Base-by-base conservation (phyloP, 2,329 filamentous ascomycete species). In the Sporothrix euskadiensis region DNA sequence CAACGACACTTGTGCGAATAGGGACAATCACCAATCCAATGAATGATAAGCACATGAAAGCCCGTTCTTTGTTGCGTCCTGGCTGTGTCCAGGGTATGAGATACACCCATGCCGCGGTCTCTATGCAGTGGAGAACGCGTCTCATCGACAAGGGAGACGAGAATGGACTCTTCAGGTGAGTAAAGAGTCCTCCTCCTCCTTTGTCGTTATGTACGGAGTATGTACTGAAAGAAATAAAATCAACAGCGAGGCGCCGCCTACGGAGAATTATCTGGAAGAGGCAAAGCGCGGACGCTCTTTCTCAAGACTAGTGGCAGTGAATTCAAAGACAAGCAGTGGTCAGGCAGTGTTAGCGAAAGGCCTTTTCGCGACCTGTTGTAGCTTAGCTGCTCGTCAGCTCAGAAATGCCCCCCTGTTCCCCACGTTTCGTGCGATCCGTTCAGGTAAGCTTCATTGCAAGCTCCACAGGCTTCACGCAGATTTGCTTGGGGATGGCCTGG, bases 361-460 rank as follows among this genome's bases (percentile, higher is more conserved):
- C n/a, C 49, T n/a, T 52, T 41, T 41, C 3, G 39, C 10, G 10
- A 1, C 6, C 39, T 41, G 7, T 41, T 41, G 39, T 41, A 41
- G 39, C 39, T 41, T 41, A 7, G 39, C 39, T 41, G 39, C 49
- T 52, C 49, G 3, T 52, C 16, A n/a, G n/a, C 26, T 26, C 26
- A 26, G 26, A 26, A n/a, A 7, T 6, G 16, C 19, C 57, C 59
- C 32, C n/a, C 61, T 26, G 39, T 65, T 7, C 39, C 61, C 61
- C 61, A 65, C 61, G 35, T 65, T 65, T 44, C n/a, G n/a, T 26
- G 61, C 41, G 61, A 30, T 44, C 61, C n/a, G 32, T 22, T 8
- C 41, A 47, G 41, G 10, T 41, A 19, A 22, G 9, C 59, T 32
- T 59, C 49, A 14, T 26, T 54, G 49, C 47, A 52, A 52, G 47